Base-by-base conservation (phyloP, 495 filamentous ascomycete genomes). In the Monascus purpureus region DNA sequence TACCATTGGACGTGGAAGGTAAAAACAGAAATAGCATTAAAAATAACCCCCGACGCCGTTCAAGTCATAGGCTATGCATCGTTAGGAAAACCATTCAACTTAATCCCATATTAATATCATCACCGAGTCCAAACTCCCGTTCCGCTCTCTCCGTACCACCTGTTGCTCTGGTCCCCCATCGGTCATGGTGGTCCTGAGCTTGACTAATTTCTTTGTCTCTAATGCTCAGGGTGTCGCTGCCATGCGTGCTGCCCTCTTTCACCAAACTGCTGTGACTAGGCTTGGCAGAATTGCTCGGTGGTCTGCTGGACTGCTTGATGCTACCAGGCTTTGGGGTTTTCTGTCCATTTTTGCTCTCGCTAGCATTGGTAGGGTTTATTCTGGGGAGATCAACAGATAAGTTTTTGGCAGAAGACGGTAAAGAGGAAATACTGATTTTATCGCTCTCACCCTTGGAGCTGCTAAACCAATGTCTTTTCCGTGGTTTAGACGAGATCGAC, bases 61-160 rank as follows among this genome's bases (percentile, higher is more conserved):
- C n/a, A n/a, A n/a, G n/a, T n/a, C n/a, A n/a, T n/a, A n/a, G n/a
- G n/a, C 25, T 14, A 30, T 18, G 11, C 23, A 8, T 18, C 22
- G 4, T 22, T 9, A 22, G 5, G 9, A 22, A 22, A 22, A 4
- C 9, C 20, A 22, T 22, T 22, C 52, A 71, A 39, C 67, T 68
- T 39, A 71, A 38, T 13, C 57, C 67, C 67, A 71, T 71, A 35
- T 64, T 63, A 6, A 66, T 51, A 31, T 71, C 67, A 43, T 71
- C 67, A 9, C 64, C 61, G 19, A 67, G 33, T 3, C 67, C 67
- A 45, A 61, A 43, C 43, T 64, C 52, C 31, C 63, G 31, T 42
- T 62, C 54, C 25, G 54, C 55, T 36, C 65, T 42, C 32, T 63
- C 60, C 4, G 52, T 64, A 0, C 60, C 60, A 11, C 49, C 59